Percentiles rank a stretch among this genome's conserved stretches.
Evolutionary conservation across 2,329 filamentous ascomycete genomes (phyloP).

Genomic region (Phaeoacremonium minimum): DNA sequence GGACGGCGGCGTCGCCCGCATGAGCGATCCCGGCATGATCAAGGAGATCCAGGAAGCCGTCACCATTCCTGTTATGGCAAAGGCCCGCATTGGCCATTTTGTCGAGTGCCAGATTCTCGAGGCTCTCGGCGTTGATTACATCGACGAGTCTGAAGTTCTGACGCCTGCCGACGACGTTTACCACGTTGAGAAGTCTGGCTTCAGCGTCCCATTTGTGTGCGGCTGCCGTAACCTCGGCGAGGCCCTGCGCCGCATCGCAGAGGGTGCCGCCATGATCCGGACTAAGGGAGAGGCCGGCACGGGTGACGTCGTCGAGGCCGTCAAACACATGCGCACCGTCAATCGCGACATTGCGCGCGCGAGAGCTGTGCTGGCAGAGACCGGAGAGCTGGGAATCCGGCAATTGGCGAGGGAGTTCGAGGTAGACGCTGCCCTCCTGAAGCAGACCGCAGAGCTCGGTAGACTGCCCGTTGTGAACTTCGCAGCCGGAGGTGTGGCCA

Average conservation of each 20-base stretch:
- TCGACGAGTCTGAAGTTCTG: slow-evolving; percentile 96
- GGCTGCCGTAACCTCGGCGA: slow-evolving; percentile 93
- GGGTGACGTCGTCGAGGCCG: slow-evolving; percentile 93
- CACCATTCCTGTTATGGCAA: slow-evolving; percentile 98
- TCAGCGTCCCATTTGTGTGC: slow-evolving; percentile 88
- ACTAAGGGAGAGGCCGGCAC: slow-evolving; percentile 98
- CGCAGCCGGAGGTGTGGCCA: slow-evolving; percentile 98
- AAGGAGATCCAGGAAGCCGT: slow-evolving; percentile 91
- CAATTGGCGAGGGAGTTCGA: slow-evolving; percentile 78
- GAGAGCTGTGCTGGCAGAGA: slow-evolving; percentile 63
- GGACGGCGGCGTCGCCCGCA: slow-evolving; percentile 90
- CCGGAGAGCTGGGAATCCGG: slow-evolving; percentile 51
- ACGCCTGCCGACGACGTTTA: slow-evolving; percentile 87
- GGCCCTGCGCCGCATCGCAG: slow-evolving; percentile 82
- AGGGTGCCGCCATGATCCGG: slow-evolving; percentile 97
- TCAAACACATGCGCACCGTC: slow-evolving; percentile 91
- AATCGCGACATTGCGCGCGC: slow-evolving; percentile 77
- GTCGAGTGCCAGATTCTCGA: slow-evolving; percentile 99
- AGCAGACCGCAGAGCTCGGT: slow-evolving; percentile 81
- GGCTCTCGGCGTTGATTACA: slow-evolving; percentile 92
- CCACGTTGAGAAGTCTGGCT: slow-evolving; percentile 87
- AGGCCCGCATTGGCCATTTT: slow-evolving; percentile 95
- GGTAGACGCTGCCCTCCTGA: slow-evolving; percentile 72
- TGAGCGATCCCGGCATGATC: slow-evolving; percentile 95
- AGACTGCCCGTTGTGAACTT: slow-evolving; percentile 96